Evolutionary conservation across 441 rosid genomes (phyloP).

Genomic region (Populus trichocarpa): DNA sequence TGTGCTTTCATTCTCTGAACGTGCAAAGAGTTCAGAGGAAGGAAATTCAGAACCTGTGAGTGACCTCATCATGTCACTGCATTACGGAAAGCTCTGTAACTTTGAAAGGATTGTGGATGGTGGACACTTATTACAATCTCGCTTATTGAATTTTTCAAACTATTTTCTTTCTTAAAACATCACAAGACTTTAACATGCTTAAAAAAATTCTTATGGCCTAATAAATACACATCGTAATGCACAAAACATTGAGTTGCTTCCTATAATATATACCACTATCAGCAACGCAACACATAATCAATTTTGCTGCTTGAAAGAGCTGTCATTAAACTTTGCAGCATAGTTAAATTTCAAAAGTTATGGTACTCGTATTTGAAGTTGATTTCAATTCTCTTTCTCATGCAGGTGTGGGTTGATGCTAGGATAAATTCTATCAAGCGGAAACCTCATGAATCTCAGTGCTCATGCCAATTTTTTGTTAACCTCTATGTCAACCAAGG

Average conservation of each 20-base stretch:
- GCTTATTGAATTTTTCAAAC: neutral
- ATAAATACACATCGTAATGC: neutral
- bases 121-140: neutral
- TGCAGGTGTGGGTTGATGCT: conserved; percentile 79
- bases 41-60: conserved; percentile 38
- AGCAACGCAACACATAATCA: neutral
- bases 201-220: neutral
- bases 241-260: neutral
- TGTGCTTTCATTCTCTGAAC: conserved; percentile 36
- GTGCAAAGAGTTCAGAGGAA: conserved; percentile 25
- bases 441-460: conserved; percentile 62
- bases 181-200: neutral
- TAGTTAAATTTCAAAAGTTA: conserved; percentile 1
- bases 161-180: neutral
- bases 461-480: conserved; percentile 58
- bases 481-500: conserved; percentile 51
- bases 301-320: neutral
- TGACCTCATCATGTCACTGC: neutral
- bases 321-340: neutral
- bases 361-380: conserved; percentile 3
- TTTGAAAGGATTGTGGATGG: neutral
- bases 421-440: conserved; percentile 73
- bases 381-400: conserved; percentile 18
- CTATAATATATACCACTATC: neutral
- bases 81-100: neutral